A percentile compares a stretch with the other conserved stretches of the same genome.
phyloP scores from a whole-genome alignment of 176 grass and related monocot species.

The Urochloa ruziziensis region DNA sequence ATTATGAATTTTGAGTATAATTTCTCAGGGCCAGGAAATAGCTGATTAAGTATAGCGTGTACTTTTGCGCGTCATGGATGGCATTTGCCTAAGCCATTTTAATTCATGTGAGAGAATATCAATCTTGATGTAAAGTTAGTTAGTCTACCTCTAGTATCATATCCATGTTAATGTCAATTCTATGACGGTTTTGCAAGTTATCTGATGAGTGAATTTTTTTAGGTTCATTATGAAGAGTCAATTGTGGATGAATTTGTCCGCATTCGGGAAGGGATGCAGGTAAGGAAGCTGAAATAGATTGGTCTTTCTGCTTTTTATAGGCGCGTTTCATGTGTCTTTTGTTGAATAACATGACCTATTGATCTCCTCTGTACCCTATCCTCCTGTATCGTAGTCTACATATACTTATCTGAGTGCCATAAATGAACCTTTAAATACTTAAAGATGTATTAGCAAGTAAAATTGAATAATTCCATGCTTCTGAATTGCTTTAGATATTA shows the following conservation, averaged over 20 bases:
- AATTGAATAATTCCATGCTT: neutral
- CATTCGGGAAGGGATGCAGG: conserved; percentile 86
- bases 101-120: conserved; percentile 1
- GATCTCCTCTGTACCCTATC: neutral
- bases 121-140: conserved; percentile 9
- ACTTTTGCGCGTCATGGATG: neutral
- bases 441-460: conserved; percentile 21
- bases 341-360: neutral
- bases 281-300: conserved; percentile 30
- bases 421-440: conserved; percentile 28
- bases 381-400: too few relatives aligned
- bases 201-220: conserved; percentile 26
- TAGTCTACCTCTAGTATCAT: conserved; percentile 1
- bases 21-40: neutral
- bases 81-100: neutral
- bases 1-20: neutral
- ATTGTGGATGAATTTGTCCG: conserved; percentile 75
- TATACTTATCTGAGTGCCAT: neutral
- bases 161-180: neutral
- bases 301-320: neutral
- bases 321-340: neutral
- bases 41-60: neutral
- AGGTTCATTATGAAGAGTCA: conserved; percentile 81
- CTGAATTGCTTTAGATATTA: conserved; percentile 23
- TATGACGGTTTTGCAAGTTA: conserved; percentile 26